phyloP scores from a whole-genome alignment of 169 alveolate genomes.

The Plasmodium ovale region DNA sequence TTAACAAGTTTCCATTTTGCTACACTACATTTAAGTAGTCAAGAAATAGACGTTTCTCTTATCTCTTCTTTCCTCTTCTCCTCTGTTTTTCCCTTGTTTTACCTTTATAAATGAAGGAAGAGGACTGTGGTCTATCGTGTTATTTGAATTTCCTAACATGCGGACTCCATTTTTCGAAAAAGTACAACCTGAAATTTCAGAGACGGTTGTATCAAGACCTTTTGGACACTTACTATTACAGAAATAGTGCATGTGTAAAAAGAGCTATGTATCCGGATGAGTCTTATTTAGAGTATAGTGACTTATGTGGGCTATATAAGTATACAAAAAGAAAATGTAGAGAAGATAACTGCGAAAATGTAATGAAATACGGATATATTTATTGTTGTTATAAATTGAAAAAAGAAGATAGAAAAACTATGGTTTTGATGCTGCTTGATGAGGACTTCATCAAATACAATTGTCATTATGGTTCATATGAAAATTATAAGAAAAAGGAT shows the following conservation, averaged over 20 bases:
- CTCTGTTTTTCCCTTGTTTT: neutral
- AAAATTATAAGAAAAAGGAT: constrained; percentile 25
- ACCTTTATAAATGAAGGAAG: constrained; percentile 19
- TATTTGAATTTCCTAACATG: constrained; percentile 21
- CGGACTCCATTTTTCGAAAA: constrained; percentile 60
- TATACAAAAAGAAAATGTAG: constrained; percentile 42
- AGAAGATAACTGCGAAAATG: constrained; percentile 41
- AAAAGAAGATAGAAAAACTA: constrained; percentile 38
- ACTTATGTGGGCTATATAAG: constrained; percentile 30
- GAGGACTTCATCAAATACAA: constrained; percentile 56
- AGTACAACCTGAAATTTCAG: constrained; percentile 68
- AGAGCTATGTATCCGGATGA: neutral
- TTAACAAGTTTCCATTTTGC: neutral
- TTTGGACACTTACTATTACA: constrained; percentile 46
- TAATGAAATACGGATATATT: constrained; percentile 65
- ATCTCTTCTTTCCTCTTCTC: neutral
- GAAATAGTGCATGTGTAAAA: constrained; percentile 2
- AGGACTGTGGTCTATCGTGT: neutral
- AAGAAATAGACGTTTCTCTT: neutral
- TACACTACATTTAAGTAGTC: constrained; percentile 10
- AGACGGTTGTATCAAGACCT: constrained; percentile 51
- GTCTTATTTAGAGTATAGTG: constrained; percentile 27
- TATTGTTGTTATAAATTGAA: constrained; percentile 61
- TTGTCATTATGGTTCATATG: constrained; percentile 1
- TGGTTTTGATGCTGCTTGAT: constrained; percentile 59